phyloP scores from a whole-genome alignment of 1,284 basidiomycete genomes.

The Ceratobasidium papillatum region DNA sequence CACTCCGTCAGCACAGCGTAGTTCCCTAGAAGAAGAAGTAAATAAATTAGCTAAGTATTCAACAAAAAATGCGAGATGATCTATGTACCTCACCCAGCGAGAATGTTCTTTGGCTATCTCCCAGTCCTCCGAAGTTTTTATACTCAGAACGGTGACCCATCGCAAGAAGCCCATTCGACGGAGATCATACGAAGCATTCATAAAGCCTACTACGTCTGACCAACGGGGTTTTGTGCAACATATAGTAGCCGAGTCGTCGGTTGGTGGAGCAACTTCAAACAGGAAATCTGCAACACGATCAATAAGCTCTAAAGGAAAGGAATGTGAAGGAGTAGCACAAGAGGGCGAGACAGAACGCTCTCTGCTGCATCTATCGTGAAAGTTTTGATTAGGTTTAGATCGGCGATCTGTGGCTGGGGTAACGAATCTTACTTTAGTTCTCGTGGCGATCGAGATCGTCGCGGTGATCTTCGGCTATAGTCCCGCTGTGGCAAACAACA shows the following conservation, averaged over 20 bases:
- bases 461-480: too few species aligned
- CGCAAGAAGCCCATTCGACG: slow-evolving; percentile 6
- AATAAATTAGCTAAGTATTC: not conserved
- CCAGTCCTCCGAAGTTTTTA: not conserved
- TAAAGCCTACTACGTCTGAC: slow-evolving; percentile 5
- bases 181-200: not conserved
- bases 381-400: too few species aligned
- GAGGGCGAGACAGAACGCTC: too few species aligned
- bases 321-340: not conserved
- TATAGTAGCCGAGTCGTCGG: not conserved
- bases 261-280: slow-evolving; percentile 1
- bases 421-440: too few species aligned
- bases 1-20: not conserved
- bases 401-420: too few species aligned
- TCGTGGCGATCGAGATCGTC: too few species aligned
- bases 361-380: too few species aligned
- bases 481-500: too few species aligned
- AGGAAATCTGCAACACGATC: slow-evolving; percentile 22
- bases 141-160: slow-evolving; percentile 1
- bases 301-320: not conserved
- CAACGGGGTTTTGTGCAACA: slow-evolving; percentile 10
- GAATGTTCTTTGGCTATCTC: not conserved
- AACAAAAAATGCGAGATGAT: not conserved
- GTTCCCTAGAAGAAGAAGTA: not conserved
- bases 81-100: not conserved